Evolutionary conservation across 2,329 filamentous ascomycete species (phyloP), one percentile per base, ranked within the genome.

Genomic region (Ceratocystis cacaofunesta): DNA sequence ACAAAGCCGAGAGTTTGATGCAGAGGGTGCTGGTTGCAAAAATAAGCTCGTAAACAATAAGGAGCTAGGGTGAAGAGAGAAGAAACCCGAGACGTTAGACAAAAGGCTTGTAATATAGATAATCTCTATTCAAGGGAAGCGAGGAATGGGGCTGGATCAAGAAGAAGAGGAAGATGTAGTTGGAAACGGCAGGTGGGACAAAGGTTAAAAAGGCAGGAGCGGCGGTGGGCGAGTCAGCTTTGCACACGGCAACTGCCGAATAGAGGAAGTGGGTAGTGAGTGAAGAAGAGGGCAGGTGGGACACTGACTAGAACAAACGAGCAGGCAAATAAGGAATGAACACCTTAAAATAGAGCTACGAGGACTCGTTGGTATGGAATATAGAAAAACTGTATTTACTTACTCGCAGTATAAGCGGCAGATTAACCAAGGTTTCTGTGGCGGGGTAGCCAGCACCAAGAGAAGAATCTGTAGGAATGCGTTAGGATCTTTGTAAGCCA

Each of bases 1-100:
- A 71, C 50, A 78, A 66, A 41, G 78, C 75, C 61, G 74, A 76
- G 41, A 77, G 69, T 65, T 78, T 78, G 65, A 75, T 72, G 50
- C 41, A 52, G 3, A 65, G 63, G 28, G 74, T 75, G 62, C 72
- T 69, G 60, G 76, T 72, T 12, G 71, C 71, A 15, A 72, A 68
- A 60, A 75, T 70, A 55, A 77, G 68, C 65, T 76, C 73, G 69
- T 75, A 76, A 6, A 72, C 70, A 36, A 77, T 71, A 67, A 75
- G 74, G 61, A 76, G 70, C 66, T 67, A 22, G 22, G 32, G 50
- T 69, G 74, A 72, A 44, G 74, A 72, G 46, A 68, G 62, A 12
- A 46, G 17, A 55, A 55, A 12, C 19, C 36, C 36, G 36, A 41
- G 36, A 41, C 10, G 36, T 41, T 41, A 41, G 36, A 41, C 10